Evolutionary conservation across 1,284 basidiomycete genomes (phyloP), one percentile per base, ranked within the genome.

Genomic region (Lignosus rhinocerotis): DNA sequence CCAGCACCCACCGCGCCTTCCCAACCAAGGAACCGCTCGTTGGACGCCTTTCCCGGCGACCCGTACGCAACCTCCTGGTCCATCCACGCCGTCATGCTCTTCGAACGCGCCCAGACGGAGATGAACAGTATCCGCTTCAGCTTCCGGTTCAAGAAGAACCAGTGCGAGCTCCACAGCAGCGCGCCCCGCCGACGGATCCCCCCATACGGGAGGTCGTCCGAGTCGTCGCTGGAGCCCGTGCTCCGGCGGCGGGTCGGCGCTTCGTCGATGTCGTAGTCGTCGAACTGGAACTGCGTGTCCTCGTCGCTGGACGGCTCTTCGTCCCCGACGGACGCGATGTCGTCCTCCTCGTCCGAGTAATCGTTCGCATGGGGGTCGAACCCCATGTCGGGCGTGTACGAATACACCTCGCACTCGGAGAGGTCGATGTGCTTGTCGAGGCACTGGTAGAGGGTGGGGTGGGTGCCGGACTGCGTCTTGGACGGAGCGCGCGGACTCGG

Each of bases 71-170:
- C 70, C 32, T 76, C 69, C 33, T 73, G 71, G 58, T 83, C 83
- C 47, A 78, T 77, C 79, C 82, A 87, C 53, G 78, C 78, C 34
- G 82, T 74, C 14, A 84, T 76, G 49, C 84, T 81, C 66, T 82
- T 84, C 53, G 91, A 89, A 39, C 90, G 84, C n/a, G 94, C 93
- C 93, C 94, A 98, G 7, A 94, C 87, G 0, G 93, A 93, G 59
- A 98, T 85, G 74, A 97, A 98, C 51, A 99, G 75, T 67, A 99
- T 88, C 19, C 96, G 87, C 78, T 97, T 98, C 76, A 88, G 78
- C 72, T 94, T 96, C 71, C 90, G 85, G 79, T 96, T 97, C 72
- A 96, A 82, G 80, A 99, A 97, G 79, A 99, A 98, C 86, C 94
- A 97, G 72, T 98, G 94, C 14, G 93, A 95, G 36, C 93, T 94